These are phyloP conservation scores for grape (Vitis vinifera) DNA, from an alignment of 164 flowering plant species.

Conservation along the genomic window DNA sequence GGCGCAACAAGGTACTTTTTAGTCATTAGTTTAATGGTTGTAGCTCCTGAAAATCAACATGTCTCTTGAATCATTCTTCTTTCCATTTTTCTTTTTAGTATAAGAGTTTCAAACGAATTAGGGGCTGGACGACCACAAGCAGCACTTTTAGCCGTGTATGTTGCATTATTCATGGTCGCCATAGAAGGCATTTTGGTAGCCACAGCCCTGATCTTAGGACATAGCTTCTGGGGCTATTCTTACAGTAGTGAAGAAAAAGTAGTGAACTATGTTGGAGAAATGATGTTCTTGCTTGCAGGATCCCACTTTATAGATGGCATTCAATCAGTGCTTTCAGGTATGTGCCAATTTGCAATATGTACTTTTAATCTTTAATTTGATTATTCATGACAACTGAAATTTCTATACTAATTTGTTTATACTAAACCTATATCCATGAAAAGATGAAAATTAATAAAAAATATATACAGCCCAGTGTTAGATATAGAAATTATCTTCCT, in stretches of 20 bases:
- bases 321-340: conserved; percentile 34
- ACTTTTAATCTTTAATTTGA: not conserved
- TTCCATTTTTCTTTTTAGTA: conserved; percentile 14
- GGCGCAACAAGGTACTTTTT: conserved; percentile 33
- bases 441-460: too few relatives aligned
- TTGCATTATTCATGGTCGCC: conserved; percentile 19
- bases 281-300: conserved; percentile 24
- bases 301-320: conserved; percentile 29
- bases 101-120: conserved; percentile 42
- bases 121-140: conserved; percentile 37
- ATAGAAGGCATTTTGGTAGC: conserved; percentile 22
- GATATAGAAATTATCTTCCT: too few relatives aligned
- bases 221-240: conserved; percentile 26
- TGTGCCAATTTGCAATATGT: not conserved
- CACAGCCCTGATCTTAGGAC: conserved; percentile 13
- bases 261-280: conserved; percentile 24
- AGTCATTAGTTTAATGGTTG: not conserved
- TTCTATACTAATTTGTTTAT: too few relatives aligned
- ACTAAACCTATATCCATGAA: too few relatives aligned
- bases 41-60: too few relatives aligned
- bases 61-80: not conserved
- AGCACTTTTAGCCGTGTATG: conserved; percentile 27
- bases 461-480: too few relatives aligned
- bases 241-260: conserved; percentile 27
- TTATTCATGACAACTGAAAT: not conserved